Conservation (phyloP, 352 stramenopile genomes). For the Elongisporangium undulatum region DNA sequence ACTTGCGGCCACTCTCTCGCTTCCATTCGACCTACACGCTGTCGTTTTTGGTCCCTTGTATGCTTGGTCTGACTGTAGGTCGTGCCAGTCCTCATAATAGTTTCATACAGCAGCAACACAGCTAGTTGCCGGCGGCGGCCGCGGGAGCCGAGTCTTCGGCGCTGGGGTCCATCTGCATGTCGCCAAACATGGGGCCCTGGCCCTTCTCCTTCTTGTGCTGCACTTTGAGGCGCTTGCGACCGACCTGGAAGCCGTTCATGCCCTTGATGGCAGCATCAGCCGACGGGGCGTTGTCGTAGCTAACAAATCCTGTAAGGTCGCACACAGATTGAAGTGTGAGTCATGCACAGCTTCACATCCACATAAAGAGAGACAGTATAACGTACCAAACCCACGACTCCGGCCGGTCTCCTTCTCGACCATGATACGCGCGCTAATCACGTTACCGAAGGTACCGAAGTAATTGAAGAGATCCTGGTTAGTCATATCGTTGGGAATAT, state of each 20-base stretch:
- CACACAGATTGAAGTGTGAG: not conserved
- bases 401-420: conserved; percentile 95
- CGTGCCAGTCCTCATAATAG: conserved; percentile 17
- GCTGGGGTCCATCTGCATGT: conserved; percentile 57
- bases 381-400: conserved; percentile 92
- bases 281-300: conserved; percentile 91
- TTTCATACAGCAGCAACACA: conserved; percentile 14
- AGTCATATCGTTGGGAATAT: conserved; percentile 97
- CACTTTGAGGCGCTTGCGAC: conserved; percentile 96
- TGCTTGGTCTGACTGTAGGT: conserved; percentile 2
- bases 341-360: not conserved
- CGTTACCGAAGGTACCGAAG: conserved; percentile 94
- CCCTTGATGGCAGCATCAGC: conserved; percentile 92
- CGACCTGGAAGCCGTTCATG: conserved; percentile 96
- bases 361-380: not conserved
- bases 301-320: conserved; percentile 90
- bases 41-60: conserved; percentile 14
- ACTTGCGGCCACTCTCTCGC: conserved; percentile 1
- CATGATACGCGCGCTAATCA: conserved; percentile 96
- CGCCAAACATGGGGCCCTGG: conserved; percentile 57
- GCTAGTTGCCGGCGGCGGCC: conserved; percentile 22
- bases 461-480: conserved; percentile 97
- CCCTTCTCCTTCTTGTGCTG: conserved; percentile 93
- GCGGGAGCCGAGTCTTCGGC: conserved; percentile 37
- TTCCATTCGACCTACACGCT: conserved; percentile 9